Conservation (phyloP, 2,329 filamentous ascomycete species). For the Rhynchosporium agropyri region DNA sequence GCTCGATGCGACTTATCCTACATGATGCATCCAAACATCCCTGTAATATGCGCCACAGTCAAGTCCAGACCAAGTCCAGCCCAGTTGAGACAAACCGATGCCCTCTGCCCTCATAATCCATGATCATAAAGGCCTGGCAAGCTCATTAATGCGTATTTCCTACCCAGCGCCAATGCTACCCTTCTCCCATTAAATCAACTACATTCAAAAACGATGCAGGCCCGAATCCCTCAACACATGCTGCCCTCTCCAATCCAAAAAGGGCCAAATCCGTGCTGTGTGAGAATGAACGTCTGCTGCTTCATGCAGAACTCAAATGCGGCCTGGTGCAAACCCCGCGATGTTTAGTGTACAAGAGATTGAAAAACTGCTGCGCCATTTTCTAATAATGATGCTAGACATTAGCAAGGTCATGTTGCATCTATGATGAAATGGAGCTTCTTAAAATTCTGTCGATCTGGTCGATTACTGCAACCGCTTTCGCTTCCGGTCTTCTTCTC, state of each 20-base stretch:
- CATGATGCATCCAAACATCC: constrained; percentile 20
- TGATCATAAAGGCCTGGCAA: constrained; percentile 1
- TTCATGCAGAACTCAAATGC: constrained; percentile 6
- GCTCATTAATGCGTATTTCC: constrained; percentile 5
- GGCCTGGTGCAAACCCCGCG: constrained; percentile 5
- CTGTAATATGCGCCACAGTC: constrained; percentile 13
- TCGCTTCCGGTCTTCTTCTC: constrained; percentile 60
- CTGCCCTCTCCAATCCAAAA: background rate
- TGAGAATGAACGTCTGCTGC: background rate
- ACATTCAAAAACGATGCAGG: background rate
- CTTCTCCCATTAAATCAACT: constrained; percentile 6
- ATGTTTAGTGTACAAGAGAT: constrained; percentile 21
- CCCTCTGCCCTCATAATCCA: constrained; percentile 11
- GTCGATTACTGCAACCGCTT: constrained; percentile 56
- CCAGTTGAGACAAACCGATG: constrained; percentile 1
- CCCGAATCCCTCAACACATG: background rate
- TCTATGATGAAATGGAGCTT: constrained; percentile 10
- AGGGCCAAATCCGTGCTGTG: background rate
- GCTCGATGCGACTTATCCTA: constrained; percentile 14
- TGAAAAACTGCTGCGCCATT: constrained; percentile 12
- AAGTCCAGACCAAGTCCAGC: constrained; percentile 8
- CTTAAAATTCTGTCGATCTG: constrained; percentile 1
- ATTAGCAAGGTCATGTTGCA: constrained; percentile 16
- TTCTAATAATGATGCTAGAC: background rate
- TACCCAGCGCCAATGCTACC: constrained; percentile 10